Evolutionary conservation across 495 filamentous ascomycete genomes (phyloP).

Genomic region (Pseudoneurospora amorphoporcata): DNA sequence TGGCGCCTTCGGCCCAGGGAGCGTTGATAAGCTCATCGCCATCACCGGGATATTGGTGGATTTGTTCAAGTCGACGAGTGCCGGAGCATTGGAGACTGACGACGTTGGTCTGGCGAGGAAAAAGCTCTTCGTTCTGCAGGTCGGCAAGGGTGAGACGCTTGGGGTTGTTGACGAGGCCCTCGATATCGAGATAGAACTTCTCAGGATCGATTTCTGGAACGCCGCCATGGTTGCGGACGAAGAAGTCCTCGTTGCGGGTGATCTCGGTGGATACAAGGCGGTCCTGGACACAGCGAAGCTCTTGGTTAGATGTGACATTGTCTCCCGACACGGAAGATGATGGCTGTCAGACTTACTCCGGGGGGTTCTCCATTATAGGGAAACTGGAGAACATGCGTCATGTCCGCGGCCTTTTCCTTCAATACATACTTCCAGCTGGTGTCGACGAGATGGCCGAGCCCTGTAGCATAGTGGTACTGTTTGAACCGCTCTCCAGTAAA

Average conservation of each 20-base stretch:
- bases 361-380: slow-evolving; percentile 61
- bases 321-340: neutral
- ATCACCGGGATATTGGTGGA: slow-evolving; percentile 49
- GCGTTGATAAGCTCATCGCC: slow-evolving; percentile 61
- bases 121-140: slow-evolving; percentile 43
- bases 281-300: neutral
- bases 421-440: slow-evolving; percentile 49
- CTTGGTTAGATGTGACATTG: neutral
- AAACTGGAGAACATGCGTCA: slow-evolving; percentile 60
- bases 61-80: slow-evolving; percentile 60
- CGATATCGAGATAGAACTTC: slow-evolving; percentile 40
- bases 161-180: slow-evolving; percentile 47
- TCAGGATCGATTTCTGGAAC: slow-evolving; percentile 51
- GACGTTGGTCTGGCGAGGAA: slow-evolving; percentile 43
- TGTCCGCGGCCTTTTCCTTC: slow-evolving; percentile 52
- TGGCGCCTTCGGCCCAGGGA: slow-evolving; percentile 58
- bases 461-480: slow-evolving; percentile 51
- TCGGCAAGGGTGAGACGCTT: slow-evolving; percentile 44
- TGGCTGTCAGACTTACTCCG: slow-evolving; percentile 13
- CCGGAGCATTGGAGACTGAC: slow-evolving; percentile 59
- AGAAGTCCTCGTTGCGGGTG: slow-evolving; percentile 50
- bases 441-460: slow-evolving; percentile 37
- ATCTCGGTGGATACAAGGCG: slow-evolving; percentile 29
- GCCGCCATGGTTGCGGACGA: slow-evolving; percentile 56
- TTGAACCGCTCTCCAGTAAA: slow-evolving; percentile 54